phyloP scores from a whole-genome alignment of 108 stramenopile genomes.

The Nannochloropsis gaditana region DNA sequence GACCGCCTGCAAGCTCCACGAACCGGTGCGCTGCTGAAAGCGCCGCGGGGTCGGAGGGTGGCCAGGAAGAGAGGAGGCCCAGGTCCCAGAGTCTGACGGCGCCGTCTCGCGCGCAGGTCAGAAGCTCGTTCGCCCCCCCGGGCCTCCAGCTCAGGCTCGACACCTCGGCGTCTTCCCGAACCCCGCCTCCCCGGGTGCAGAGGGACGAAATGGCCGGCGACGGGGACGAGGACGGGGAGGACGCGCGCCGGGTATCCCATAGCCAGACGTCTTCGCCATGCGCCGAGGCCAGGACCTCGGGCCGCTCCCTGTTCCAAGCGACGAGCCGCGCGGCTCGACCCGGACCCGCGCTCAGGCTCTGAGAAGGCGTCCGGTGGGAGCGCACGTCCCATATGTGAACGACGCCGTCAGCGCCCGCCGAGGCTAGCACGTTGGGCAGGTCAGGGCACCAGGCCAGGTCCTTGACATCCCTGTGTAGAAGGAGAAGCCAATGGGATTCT shows the following conservation, averaged over 20 bases:
- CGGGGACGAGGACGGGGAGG: neutral
- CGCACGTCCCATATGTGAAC: neutral
- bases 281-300: neutral
- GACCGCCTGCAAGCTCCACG: no score
- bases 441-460: constrained; percentile 16
- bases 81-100: neutral
- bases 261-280: neutral
- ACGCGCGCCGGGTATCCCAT: neutral
- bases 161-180: neutral
- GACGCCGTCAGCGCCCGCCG: neutral
- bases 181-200: neutral
- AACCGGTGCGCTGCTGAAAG: no score
- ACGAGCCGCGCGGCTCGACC: neutral
- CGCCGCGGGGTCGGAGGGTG: no score
- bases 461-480: neutral
- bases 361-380: constrained; percentile 9
- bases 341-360: neutral
- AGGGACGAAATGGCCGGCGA: neutral
- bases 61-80: neutral
- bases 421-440: neutral
- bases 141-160: neutral
- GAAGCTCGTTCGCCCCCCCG: neutral
- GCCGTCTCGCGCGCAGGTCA: neutral
- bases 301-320: neutral
- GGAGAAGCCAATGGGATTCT: no score